A percentile compares a stretch with the other conserved stretches of the same genome.
Evolutionary conservation across 352 stramenopile species (phyloP).

Genomic region (Blastocystis sp.): DNA sequence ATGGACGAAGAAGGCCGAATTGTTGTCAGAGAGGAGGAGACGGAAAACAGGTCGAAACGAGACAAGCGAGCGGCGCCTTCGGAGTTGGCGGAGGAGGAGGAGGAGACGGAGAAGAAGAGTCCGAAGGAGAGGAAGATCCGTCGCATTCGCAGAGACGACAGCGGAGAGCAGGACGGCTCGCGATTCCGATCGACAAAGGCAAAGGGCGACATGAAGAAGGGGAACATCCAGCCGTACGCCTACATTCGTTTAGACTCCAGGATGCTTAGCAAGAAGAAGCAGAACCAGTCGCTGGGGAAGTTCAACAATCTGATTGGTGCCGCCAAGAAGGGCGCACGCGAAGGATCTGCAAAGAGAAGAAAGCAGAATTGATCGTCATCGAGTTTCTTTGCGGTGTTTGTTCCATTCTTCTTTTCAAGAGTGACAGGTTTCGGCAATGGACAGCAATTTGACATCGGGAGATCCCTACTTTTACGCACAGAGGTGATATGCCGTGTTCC

Average conservation of each 20-base stretch:
- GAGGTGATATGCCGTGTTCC: background rate
- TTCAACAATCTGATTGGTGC: conserved; percentile 72
- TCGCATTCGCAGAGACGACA: background rate
- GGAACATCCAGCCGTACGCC: conserved; percentile 60
- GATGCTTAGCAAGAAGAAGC: conserved; percentile 70
- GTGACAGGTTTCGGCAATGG: background rate
- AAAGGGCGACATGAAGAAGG: conserved; percentile 69
- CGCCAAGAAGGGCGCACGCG: conserved; percentile 42
- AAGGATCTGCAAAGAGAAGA: conserved; percentile 41
- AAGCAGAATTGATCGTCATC: background rate
- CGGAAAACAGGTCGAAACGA: background rate
- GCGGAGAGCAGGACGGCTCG: conserved; percentile 5
- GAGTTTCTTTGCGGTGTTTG: conserved; percentile 29
- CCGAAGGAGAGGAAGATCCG: background rate
- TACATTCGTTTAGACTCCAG: conserved; percentile 55
- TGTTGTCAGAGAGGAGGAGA: conserved; percentile 41
- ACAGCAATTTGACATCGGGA: background rate
- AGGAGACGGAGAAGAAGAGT: background rate
- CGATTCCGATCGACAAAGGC: background rate
- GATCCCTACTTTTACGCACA: conserved; percentile 62
- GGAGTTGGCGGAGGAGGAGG: conserved; percentile 21
- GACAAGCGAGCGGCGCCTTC: background rate
- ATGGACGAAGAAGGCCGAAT: conserved; percentile 34
- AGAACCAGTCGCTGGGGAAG: conserved; percentile 62
- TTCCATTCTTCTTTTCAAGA: conserved; percentile 1